These are phyloP conservation scores for Nakazawaea holstii DNA, from an alignment of 805 yeast species.

Conservation along the genomic window DNA sequence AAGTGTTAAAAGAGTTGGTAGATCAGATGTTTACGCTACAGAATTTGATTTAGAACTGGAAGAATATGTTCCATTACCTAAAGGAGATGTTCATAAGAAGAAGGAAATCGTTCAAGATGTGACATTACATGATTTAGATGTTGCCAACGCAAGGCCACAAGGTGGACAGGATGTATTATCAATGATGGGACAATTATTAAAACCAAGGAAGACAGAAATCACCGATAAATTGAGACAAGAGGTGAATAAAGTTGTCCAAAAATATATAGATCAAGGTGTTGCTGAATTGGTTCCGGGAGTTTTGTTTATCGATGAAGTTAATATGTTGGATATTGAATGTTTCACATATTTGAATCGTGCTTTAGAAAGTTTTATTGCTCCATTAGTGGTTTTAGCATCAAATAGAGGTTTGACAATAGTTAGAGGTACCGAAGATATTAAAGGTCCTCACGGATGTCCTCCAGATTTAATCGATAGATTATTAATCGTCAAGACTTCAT, in stretches of 20 bases:
- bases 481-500: conserved; percentile 85
- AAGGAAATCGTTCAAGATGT: conserved; percentile 98
- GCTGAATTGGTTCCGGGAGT: conserved; percentile 99
- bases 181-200: conserved; percentile 94
- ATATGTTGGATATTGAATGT: conserved; percentile 96
- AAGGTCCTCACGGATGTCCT: conserved; percentile 95
- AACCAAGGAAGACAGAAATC: conserved; percentile 94
- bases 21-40: conserved; percentile 98
- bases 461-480: conserved; percentile 90
- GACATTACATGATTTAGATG: conserved; percentile 91
- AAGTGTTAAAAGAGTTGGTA: conserved; percentile 92
- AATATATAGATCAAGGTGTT: conserved; percentile 95
- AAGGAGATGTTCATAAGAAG: conserved; percentile 97
- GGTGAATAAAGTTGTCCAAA: conserved; percentile 92
- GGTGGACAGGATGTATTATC: conserved; percentile 97
- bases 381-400: conserved; percentile 92
- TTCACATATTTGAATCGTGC: conserved; percentile 94
- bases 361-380: conserved; percentile 85
- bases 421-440: conserved; percentile 81
- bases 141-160: conserved; percentile 91
- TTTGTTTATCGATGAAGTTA: conserved; percentile 94
- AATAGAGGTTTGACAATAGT: conserved; percentile 91
- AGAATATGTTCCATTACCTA: conserved; percentile 97
- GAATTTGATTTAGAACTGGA: conserved; percentile 98
- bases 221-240: conserved; percentile 93